These are phyloP conservation scores for Pisolithus thermaeus DNA, from an alignment of 1,284 basidiomycete genomes.

Conservation along the genomic window DNA sequence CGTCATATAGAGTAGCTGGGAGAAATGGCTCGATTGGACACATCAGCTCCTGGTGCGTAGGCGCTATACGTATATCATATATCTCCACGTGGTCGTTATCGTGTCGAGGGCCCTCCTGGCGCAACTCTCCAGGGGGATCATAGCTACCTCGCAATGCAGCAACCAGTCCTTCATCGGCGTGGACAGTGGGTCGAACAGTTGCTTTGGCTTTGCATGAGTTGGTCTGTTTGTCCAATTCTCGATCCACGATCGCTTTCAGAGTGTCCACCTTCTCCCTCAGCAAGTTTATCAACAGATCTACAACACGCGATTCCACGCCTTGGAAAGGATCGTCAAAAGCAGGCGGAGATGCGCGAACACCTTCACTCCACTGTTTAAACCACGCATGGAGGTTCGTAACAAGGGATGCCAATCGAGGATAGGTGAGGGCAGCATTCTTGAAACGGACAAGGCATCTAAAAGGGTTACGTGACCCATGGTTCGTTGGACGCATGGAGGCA, in stretches of 20 bases:
- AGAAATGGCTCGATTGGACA: slow-evolving; percentile 44
- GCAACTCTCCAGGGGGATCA: slow-evolving; percentile 50
- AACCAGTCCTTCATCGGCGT: slow-evolving; percentile 28
- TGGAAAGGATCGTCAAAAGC: slow-evolving; percentile 32
- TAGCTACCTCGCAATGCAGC: slow-evolving; percentile 38
- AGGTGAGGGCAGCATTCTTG: slow-evolving; percentile 45
- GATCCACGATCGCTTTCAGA: slow-evolving; percentile 39
- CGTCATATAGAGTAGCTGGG: slow-evolving; percentile 50
- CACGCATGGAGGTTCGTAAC: slow-evolving; percentile 39
- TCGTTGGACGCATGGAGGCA: background rate
- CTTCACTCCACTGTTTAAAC: slow-evolving; percentile 43
- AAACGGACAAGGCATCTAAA: slow-evolving; percentile 54
- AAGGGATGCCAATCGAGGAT: slow-evolving; percentile 40
- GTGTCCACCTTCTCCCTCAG: slow-evolving; percentile 38
- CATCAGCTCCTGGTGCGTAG: slow-evolving; percentile 57
- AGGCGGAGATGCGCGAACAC: slow-evolving; percentile 32
- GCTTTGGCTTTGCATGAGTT: slow-evolving; percentile 12
- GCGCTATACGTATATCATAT: slow-evolving; percentile 52
- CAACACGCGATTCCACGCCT: slow-evolving; percentile 19
- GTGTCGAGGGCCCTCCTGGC: slow-evolving; percentile 50
- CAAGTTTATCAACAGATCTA: slow-evolving; percentile 33
- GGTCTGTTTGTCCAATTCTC: slow-evolving; percentile 25
- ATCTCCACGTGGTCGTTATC: slow-evolving; percentile 61
- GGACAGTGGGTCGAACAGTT: background rate
- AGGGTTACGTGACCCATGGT: background rate